These are phyloP conservation scores for Tremella mesenterica DNA, from an alignment of 768 basidiomycete genomes.

Conservation along the genomic window DNA sequence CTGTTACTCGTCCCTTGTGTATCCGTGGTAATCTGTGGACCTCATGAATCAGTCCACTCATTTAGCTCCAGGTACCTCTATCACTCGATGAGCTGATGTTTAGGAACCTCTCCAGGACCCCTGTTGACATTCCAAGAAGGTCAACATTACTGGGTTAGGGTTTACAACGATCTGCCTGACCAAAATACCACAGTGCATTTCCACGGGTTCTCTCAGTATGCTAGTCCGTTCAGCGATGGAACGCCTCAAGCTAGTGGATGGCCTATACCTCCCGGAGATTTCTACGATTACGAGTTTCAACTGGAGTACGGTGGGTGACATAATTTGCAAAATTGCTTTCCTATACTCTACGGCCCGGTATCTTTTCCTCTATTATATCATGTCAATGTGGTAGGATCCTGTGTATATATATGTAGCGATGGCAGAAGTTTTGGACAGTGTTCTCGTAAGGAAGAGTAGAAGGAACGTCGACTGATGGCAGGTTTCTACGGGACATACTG, in stretches of 20 bases:
- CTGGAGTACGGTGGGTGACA: neutral
- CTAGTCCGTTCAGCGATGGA: conserved; percentile 7
- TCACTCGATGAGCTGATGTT: neutral
- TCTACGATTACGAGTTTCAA: conserved; percentile 13
- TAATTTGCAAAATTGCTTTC: too few species aligned
- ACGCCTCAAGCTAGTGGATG: conserved; percentile 3
- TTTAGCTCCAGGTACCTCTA: too few species aligned
- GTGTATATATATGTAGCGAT: too few species aligned
- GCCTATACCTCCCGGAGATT: conserved; percentile 8
- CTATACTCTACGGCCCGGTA: too few species aligned
- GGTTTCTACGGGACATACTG: conserved; percentile 1
- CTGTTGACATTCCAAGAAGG: conserved; percentile 3
- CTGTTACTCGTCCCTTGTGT: too few species aligned
- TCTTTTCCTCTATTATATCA: too few species aligned
- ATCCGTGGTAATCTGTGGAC: too few species aligned
- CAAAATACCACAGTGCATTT: conserved; percentile 8
- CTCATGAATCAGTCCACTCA: too few species aligned
- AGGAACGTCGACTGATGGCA: too few species aligned
- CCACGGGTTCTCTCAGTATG: conserved; percentile 7
- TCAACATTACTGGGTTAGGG: conserved; percentile 8
- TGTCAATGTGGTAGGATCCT: neutral
- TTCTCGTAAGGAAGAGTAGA: neutral
- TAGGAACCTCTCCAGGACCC: conserved; percentile 8
- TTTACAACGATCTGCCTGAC: conserved; percentile 7
- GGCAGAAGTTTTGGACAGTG: too few species aligned